Evolutionary conservation across 2,329 filamentous ascomycete genomes (phyloP).

Genomic region (Blumeriella jaapii): DNA sequence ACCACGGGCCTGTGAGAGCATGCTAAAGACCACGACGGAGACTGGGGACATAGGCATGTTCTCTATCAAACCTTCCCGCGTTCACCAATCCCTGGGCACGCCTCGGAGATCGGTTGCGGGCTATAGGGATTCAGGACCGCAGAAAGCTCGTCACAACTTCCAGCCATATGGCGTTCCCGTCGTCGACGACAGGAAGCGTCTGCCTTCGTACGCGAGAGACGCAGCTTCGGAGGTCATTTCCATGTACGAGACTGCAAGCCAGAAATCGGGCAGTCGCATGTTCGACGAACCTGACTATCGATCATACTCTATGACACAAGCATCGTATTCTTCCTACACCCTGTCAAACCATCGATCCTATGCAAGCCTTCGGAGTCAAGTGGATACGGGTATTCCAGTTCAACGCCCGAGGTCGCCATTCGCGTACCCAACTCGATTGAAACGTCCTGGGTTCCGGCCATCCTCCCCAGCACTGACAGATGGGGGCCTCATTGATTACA

Average conservation of each 20-base stretch:
- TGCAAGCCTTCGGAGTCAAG: constrained; percentile 36
- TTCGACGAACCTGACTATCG: constrained; percentile 35
- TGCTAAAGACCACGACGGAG: constrained; percentile 55
- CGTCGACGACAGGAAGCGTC: constrained; percentile 33
- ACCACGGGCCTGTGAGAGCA: constrained; percentile 47
- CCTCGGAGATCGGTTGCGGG: constrained; percentile 14
- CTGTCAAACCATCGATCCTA: constrained; percentile 38
- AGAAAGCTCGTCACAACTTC: constrained; percentile 14
- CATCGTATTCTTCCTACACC: constrained; percentile 29
- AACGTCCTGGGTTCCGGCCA: constrained; percentile 35
- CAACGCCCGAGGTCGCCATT: constrained; percentile 48
- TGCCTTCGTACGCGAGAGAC: constrained; percentile 37
- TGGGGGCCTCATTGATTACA: constrained; percentile 26
- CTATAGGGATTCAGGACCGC: constrained; percentile 13
- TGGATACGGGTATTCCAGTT: constrained; percentile 29
- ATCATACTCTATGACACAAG: constrained; percentile 43
- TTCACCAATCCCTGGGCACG: constrained; percentile 18
- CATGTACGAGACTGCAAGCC: constrained; percentile 41
- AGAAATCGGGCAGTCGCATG: constrained; percentile 33
- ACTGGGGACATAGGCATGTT: constrained; percentile 54
- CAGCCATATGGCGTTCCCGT: constrained; percentile 20
- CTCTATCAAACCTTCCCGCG: constrained; percentile 36
- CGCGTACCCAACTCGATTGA: constrained; percentile 45
- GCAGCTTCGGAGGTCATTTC: constrained; percentile 44
- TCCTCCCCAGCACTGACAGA: constrained; percentile 26